Conservation (phyloP, 441 rosid species). For the Arabidopsis hybrid region DNA sequence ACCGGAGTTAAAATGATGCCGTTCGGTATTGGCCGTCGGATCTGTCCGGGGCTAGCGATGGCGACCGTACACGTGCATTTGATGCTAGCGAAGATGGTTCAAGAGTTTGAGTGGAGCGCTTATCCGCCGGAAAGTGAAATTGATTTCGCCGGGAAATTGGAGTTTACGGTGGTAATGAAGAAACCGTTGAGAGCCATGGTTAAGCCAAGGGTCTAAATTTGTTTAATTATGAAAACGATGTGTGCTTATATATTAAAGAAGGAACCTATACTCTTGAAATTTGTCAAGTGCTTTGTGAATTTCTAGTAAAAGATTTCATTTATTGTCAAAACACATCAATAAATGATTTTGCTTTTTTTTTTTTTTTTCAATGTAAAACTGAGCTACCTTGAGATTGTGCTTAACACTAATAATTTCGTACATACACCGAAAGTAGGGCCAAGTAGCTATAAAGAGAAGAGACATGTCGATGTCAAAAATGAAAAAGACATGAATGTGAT, state of each 20-base stretch:
- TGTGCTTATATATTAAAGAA: conserved; percentile 49
- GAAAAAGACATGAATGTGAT: conserved; percentile 16
- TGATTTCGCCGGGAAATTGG: conserved; percentile 74
- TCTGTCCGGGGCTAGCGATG: conserved; percentile 83
- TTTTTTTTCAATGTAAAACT: background rate
- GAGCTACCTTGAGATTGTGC: background rate
- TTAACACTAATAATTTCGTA: background rate
- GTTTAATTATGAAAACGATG: conserved; percentile 14
- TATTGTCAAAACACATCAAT: conserved; percentile 26
- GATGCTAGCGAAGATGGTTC: conserved; percentile 91
- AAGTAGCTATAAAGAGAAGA: conserved; percentile 32
- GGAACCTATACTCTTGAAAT: conserved; percentile 12
- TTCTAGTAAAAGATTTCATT: conserved; percentile 28
- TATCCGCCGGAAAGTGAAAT: conserved; percentile 54
- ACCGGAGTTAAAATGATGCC: conserved; percentile 79
- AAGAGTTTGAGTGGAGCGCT: conserved; percentile 83
- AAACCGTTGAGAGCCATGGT: conserved; percentile 64
- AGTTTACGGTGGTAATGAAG: conserved; percentile 89
- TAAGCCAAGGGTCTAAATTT: conserved; percentile 59
- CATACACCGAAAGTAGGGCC: background rate
- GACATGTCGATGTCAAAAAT: too few species aligned
- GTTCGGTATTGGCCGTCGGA: conserved; percentile 85
- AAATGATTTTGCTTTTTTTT: background rate
- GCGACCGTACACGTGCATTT: conserved; percentile 79
- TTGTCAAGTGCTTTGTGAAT: conserved; percentile 1